Evolutionary conservation across 2,329 filamentous ascomycete species (phyloP), one percentile per base, ranked within the genome.

Genomic region (Akanthomyces uredinophilus): DNA sequence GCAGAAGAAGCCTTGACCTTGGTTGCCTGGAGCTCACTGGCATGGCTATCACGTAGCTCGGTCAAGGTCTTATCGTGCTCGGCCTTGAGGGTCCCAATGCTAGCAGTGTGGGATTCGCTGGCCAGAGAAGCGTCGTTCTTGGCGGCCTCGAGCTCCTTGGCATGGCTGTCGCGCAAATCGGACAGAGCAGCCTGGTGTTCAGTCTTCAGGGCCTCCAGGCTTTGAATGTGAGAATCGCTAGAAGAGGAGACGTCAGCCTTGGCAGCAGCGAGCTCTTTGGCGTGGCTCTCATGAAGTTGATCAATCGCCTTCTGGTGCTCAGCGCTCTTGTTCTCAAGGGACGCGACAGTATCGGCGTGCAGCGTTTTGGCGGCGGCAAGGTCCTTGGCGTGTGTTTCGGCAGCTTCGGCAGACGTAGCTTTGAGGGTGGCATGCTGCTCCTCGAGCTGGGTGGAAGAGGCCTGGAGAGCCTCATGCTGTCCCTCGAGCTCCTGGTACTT

Each of bases 401-500:
- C 60, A 35, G 74, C 73, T 44, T 78, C 72, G 1, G 69, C 65
- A 47, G 74, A 74, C 7, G 73, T 70, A 11, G 73, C 66, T 64
- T 75, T 71, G 49, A 83, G 75, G 66, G 84, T 82, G 11, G 76
- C 77, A 71, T 87, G 81, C 70, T 86, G 80, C 7, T 71, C 72
- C 68, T 87, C 83, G 6, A 88, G 78, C 47, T 84, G 82, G 1
- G 70, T 65, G 47, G 74, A 74, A 6, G 73, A 70, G 13, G 72
- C 65, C 64, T 75, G 71, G 51, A 83, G 75, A 66, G 84, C 82
- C 13, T 76, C 77, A 70, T 87, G 81, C 70, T 86, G 80, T 5
- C 71, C 72, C 69, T 87, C 83, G 6, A 88, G 78, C 43, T 84
- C 82, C 63, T 86, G 80, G 64, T 83, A 87, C 72, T 87, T 84